A percentile compares a stretch with the other conserved stretches of the same genome.
phyloP scores from a whole-genome alignment of 1,284 basidiomycete genomes.

The Puccinia novopanici region DNA sequence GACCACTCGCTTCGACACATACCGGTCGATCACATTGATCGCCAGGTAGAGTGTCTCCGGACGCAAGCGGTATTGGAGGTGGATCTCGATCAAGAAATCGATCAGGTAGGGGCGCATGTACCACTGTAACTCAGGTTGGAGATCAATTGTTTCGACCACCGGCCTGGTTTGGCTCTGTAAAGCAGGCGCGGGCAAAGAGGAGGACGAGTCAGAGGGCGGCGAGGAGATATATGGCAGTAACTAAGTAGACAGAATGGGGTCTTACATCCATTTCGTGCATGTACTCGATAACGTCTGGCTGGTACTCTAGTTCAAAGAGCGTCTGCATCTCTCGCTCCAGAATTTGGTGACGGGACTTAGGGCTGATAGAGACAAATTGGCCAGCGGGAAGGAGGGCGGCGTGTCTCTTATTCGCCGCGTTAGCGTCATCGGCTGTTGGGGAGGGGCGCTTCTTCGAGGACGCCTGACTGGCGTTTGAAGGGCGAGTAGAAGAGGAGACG shows the following conservation, averaged over 20 bases:
- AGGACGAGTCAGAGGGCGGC: neutral
- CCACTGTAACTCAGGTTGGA: slow-evolving; percentile 86
- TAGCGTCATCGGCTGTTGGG: slow-evolving; percentile 38
- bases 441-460: slow-evolving; percentile 51
- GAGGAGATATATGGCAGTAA: slow-evolving; percentile 23
- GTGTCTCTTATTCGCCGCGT: slow-evolving; percentile 2
- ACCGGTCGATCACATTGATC: slow-evolving; percentile 98
- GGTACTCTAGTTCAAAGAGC: slow-evolving; percentile 83
- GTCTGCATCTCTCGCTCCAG: slow-evolving; percentile 60
- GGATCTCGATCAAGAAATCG: slow-evolving; percentile 97
- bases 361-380: slow-evolving; percentile 50
- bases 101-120: slow-evolving; percentile 97
- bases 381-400: slow-evolving; percentile 21
- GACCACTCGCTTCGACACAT: slow-evolving; percentile 95
- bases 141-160: slow-evolving; percentile 90
- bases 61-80: slow-evolving; percentile 91
- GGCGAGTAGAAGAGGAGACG: neutral
- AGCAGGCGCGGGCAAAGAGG: neutral
- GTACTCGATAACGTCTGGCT: slow-evolving; percentile 84
- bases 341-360: slow-evolving; percentile 53
- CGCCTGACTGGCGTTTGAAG: slow-evolving; percentile 3
- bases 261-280: slow-evolving; percentile 98
- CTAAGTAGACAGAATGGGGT: neutral
- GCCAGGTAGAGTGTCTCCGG: slow-evolving; percentile 98
- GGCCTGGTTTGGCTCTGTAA: slow-evolving; percentile 60